Evolutionary conservation across 805 yeast species (phyloP).

Genomic region (Yamadazyma ubonensis): DNA sequence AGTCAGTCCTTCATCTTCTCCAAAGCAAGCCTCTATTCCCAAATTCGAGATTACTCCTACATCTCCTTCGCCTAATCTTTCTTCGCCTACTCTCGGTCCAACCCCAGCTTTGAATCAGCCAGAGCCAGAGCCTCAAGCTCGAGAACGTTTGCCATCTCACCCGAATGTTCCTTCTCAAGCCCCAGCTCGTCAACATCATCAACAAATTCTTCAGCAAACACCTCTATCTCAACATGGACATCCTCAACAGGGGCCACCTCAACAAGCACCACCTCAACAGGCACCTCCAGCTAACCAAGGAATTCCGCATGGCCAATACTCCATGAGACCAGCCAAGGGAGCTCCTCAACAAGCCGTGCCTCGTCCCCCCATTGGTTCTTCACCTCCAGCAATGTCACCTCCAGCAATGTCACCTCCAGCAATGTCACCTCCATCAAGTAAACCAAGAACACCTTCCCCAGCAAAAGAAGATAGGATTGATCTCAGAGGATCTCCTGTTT

Average conservation of each 20-base stretch:
- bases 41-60: conserved; percentile 14
- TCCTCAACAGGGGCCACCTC: not conserved
- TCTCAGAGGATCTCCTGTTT: no score
- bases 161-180: no score
- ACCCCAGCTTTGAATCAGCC: conserved; percentile 4
- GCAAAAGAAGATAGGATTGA: no score
- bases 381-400: not conserved
- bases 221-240: not conserved
- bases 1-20: conserved; percentile 15
- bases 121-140: not conserved
- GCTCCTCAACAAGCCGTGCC: not conserved
- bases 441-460: not conserved
- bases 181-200: not conserved
- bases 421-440: not conserved
- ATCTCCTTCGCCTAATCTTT: not conserved
- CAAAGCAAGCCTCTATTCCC: conserved; percentile 10
- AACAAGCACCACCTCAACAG: not conserved
- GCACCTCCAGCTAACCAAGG: no score
- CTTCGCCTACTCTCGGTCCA: conserved; percentile 2
- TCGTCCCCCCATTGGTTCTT: not conserved
- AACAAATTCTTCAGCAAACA: not conserved
- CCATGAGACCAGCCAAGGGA: not conserved
- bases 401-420: not conserved
- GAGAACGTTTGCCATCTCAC: not conserved
- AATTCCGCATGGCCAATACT: no score